Evolutionary conservation across 2,329 filamentous ascomycete genomes (phyloP), one percentile per base, ranked within the genome.

Genomic region (Pseudogymnoascus sp.): DNA sequence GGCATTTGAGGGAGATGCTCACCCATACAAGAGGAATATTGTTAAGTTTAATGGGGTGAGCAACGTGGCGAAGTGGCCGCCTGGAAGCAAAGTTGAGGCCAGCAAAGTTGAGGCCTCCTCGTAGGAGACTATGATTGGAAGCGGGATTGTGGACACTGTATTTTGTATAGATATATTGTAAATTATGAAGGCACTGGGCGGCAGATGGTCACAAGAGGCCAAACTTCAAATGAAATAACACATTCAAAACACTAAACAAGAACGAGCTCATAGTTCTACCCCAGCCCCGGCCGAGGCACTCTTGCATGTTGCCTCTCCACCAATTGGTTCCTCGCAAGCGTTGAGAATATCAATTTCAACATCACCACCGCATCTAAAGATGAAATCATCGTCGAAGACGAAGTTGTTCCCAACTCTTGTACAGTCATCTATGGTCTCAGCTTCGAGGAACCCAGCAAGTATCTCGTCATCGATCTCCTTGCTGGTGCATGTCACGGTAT

Each of bases 1-100:
- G 84, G 92, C 90, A 5, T 99, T 97, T 75, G 95, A 99, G 78
- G 92, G 93, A n/a, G 81, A 85, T 40, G 85, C 86, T 23, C 92
- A 99, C 79, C 95, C 94, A 40, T 97, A 97, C 76, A 90, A 90
- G 82, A 77, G 87, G 75, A 99, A 99, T 73, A 77, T 97, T 66
- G 77, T 97, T 60, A 84, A 84, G 73, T 88, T 93, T 69, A 82
- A 81, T 5, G 87, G 86, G 14, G 79, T 83, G 69, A 65, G 62
- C 42, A 67, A 66, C 64, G 64, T 72, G 67, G 69, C 67, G 59
- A 62, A 69, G 61, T 71, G 69, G 66, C 63, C 63, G 14, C 31
- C 44, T 56, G 25, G 25, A 56, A 12, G 11, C 12, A 11, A 11
- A 25, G 12, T 23, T 10, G 31, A 33, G 28, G 42, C 42, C 23